Conservation (phyloP, 108 stramenopile species). For the Heterococcus sp. region DNA sequence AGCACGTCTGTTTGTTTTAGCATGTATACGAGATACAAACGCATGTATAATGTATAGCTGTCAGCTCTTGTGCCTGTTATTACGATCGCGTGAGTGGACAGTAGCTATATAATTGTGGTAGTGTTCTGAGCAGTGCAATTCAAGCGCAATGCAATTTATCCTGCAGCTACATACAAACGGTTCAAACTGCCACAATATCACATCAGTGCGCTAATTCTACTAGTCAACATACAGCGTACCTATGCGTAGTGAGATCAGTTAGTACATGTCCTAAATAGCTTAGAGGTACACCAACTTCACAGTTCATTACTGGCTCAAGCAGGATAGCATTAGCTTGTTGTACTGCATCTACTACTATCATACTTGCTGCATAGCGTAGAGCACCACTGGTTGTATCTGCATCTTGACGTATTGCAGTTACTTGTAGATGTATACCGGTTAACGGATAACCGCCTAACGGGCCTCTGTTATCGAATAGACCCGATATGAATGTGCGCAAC, state of each 20-base stretch:
- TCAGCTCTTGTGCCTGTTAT: not conserved
- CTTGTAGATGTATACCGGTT: conserved; percentile 12
- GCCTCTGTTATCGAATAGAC: no score
- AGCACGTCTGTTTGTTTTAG: not conserved
- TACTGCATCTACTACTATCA: conserved; percentile 9
- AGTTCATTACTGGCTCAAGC: conserved; percentile 45
- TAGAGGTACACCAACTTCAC: conserved; percentile 29
- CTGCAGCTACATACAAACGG: not conserved
- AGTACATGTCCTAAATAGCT: conserved; percentile 28
- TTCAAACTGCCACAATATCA: not conserved
- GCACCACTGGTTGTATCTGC: conserved; percentile 42
- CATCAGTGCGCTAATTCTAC: not conserved
- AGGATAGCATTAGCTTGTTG: conserved; percentile 12
- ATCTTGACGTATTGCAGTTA: conserved; percentile 1
- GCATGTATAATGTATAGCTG: not conserved
- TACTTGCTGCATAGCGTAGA: conserved; percentile 29
- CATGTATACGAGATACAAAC: not conserved
- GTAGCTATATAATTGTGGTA: not conserved
- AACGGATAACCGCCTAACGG: conserved; percentile 42
- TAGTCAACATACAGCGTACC: conserved; percentile 3
- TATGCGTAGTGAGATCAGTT: conserved; percentile 36
- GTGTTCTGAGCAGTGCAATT: not conserved
- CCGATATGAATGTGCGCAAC: no score
- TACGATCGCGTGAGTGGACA: not conserved
- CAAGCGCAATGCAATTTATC: not conserved